phyloP scores from a whole-genome alignment of 225 moss, liverwort and hornwort species.

The Ulota crispa region DNA sequence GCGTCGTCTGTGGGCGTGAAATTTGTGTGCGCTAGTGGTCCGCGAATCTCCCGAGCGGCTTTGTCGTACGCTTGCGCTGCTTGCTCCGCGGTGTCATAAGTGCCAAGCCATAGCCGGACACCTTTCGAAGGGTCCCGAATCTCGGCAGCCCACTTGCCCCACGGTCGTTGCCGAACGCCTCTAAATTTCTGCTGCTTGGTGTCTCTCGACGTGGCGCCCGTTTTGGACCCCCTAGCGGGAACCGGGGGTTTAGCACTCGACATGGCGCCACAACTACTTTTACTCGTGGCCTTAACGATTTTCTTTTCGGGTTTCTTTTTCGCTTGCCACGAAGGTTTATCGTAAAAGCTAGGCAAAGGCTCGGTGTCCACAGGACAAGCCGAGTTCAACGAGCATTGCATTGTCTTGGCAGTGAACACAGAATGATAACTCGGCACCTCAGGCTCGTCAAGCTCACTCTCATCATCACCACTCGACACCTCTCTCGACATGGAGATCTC shows the following conservation, averaged over 20 bases:
- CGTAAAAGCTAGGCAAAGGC: constrained; percentile 26
- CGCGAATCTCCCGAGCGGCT: constrained; percentile 56
- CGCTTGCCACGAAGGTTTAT: constrained; percentile 24
- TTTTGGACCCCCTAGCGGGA: neutral
- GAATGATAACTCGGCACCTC: constrained; percentile 50
- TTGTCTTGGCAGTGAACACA: constrained; percentile 49
- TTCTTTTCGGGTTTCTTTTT: constrained; percentile 36
- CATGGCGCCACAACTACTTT: neutral
- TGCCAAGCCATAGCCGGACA: constrained; percentile 57
- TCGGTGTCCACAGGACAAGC: constrained; percentile 33
- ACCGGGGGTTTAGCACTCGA: constrained; percentile 12
- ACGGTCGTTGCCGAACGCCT: constrained; percentile 54
- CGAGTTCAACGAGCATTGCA: constrained; percentile 50
- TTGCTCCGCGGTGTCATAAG: constrained; percentile 57
- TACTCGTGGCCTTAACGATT: neutral
- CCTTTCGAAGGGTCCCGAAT: constrained; percentile 65
- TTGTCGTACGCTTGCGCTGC: constrained; percentile 55
- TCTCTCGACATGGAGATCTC: constrained; percentile 33
- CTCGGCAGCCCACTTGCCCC: constrained; percentile 72
- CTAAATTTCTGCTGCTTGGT: constrained; percentile 41
- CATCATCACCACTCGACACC: constrained; percentile 28
- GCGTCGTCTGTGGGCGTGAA: constrained; percentile 15
- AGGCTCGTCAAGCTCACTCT: constrained; percentile 53
- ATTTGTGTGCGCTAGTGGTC: constrained; percentile 57
- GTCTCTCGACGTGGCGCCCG: neutral